Percentiles rank a stretch among this genome's conserved stretches.
Conservation (phyloP, 1,284 basidiomycete genomes). For the Jaminaea rosea region DNA sequence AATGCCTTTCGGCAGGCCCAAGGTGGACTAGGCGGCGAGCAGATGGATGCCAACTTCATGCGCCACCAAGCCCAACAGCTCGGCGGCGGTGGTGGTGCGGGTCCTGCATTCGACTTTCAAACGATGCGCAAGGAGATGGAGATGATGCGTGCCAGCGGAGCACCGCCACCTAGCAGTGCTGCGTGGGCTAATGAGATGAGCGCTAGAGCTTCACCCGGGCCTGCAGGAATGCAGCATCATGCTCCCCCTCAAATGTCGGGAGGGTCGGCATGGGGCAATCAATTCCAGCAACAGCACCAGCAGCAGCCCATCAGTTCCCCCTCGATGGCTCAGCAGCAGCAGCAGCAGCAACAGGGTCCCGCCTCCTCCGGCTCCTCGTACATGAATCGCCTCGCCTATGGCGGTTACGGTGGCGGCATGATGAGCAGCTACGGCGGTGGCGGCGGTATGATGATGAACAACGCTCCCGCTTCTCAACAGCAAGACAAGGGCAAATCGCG, state of each 20-base stretch:
- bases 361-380: too few species aligned
- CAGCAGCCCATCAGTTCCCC: too few species aligned
- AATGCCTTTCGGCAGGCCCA: conserved; percentile 20
- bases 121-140: conserved; percentile 27
- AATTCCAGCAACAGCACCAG: conserved; percentile 18
- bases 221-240: neutral
- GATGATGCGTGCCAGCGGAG: conserved; percentile 22
- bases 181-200: conserved; percentile 39
- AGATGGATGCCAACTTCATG: conserved; percentile 38
- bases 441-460: conserved; percentile 14
- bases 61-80: conserved; percentile 21
- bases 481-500: conserved; percentile 13
- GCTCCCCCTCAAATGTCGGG: neutral
- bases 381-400: neutral
- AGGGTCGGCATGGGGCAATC: conserved; percentile 28
- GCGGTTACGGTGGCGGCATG: conserved; percentile 5
- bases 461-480: conserved; percentile 9
- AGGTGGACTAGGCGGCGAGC: conserved; percentile 1
- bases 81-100: conserved; percentile 1
- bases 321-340: neutral
- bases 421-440: conserved; percentile 14
- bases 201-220: neutral
- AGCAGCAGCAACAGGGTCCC: too few species aligned
- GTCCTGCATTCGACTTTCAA: conserved; percentile 25
- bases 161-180: conserved; percentile 6